Base-by-base conservation (phyloP, 176 grass and related monocot species). In the Avena eriantha region DNA sequence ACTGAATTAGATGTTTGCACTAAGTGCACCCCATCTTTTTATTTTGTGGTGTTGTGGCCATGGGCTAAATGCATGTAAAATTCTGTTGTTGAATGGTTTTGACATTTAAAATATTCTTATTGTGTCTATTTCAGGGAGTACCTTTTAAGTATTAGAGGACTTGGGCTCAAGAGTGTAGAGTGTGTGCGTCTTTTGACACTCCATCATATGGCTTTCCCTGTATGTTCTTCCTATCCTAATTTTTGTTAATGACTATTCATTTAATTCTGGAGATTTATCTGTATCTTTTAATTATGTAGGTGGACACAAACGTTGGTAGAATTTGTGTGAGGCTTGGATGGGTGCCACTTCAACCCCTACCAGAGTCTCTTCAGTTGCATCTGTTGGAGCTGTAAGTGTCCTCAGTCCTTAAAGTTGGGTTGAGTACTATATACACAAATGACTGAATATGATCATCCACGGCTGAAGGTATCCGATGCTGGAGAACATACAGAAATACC, bases 311-410 rank as follows among this genome's bases (percentile, higher is more conserved):
- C 89, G 93, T 98, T 90, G 93, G 88, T 33, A 88, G 93, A 39
- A 98, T 98, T 87, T 93, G 93, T 75, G 93, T 98, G 55, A 93
- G 96, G 88, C 91, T 98, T 81, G 93, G 96, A 64, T 98, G 96
- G 96, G 93, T 98, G 23, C 96, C 96, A 50, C 91, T 98, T 82
- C 91, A 94, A 82, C 91, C 96, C 48, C 90, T 98, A 17, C 96
- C 93, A 0, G 93, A 98, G 45, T 95, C 93, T 83, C 90, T 95
- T 90, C 90, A 98, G 70, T 75, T 98, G 63, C 91, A 98, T 86
- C 91, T 98, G 29, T 55, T 98, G 77, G 93, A 98, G 61, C 86
- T 91, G 91, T 97, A 78, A 88, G 86, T 83, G 46, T 85, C 36
- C 80, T 82, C 39, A 88, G 43, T 82, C 58, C 66, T 63, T 67